Conservation (phyloP, 1,284 basidiomycete species). For the Sporisorium sorghi region DNA sequence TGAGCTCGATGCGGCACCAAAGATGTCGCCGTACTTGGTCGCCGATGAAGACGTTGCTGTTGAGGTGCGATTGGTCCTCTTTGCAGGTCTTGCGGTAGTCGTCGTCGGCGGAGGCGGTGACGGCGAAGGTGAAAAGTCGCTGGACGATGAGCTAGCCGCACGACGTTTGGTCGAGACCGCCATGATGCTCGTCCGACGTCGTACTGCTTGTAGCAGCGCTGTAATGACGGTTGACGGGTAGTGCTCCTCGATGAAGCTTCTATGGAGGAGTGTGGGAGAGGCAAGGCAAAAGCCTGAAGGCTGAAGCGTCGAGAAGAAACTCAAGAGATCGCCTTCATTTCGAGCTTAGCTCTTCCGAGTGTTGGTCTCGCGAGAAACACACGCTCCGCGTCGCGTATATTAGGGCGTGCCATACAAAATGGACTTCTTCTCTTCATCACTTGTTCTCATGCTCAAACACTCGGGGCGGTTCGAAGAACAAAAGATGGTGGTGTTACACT, state of each 20-base stretch:
- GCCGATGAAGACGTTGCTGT: not conserved
- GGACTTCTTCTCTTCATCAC: not conserved
- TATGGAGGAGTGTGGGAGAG: not conserved
- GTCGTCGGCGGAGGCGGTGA: slow-evolving; percentile 13
- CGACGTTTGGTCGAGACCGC: slow-evolving; percentile 29
- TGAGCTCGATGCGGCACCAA: slow-evolving; percentile 3
- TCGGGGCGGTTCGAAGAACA: not conserved
- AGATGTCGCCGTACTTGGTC: slow-evolving; percentile 11
- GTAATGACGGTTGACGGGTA: not conserved
- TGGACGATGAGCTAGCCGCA: slow-evolving; percentile 4
- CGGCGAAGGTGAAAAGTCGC: slow-evolving; percentile 26
- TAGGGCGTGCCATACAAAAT: not conserved
- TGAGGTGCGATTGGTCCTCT: slow-evolving; percentile 13
- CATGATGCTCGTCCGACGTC: slow-evolving; percentile 18
- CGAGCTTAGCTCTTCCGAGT: slow-evolving; percentile 13
- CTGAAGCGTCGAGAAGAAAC: not conserved
- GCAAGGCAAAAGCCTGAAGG: not conserved
- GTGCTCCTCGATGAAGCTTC: not conserved
- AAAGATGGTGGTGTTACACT: slow-evolving; percentile 2
- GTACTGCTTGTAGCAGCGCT: not conserved
- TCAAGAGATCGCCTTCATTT: not conserved
- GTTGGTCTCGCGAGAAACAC: slow-evolving; percentile 16
- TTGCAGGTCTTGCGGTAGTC: slow-evolving; percentile 10
- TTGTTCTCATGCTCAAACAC: not conserved
- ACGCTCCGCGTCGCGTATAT: slow-evolving; percentile 18